Conservation (phyloP, 1,139 yeast species). For the Tardiomyces blankii region DNA sequence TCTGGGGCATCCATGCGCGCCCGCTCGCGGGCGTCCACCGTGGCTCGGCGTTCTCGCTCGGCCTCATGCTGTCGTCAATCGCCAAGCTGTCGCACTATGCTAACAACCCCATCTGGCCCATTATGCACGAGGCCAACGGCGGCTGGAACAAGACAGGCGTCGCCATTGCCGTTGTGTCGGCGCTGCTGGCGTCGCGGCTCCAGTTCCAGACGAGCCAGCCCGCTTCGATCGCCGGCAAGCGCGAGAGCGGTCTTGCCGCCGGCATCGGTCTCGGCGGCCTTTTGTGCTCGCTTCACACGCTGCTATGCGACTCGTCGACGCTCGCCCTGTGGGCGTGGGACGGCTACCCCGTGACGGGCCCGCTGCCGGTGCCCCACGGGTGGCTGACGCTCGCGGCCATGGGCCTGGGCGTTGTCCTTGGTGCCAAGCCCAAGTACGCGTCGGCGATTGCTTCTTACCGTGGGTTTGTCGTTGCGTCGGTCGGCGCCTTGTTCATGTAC, state of each 20-base stretch:
- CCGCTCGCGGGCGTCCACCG: constrained; percentile 40
- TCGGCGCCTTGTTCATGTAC: constrained; percentile 42
- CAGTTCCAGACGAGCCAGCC: constrained; percentile 12
- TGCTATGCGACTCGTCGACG: constrained; percentile 75
- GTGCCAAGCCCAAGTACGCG: constrained; percentile 22
- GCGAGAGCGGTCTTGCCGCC: constrained; percentile 32
- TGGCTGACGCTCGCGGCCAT: constrained; percentile 51
- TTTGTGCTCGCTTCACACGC: constrained; percentile 61
- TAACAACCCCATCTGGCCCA: constrained; percentile 95
- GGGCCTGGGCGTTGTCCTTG: constrained; percentile 45
- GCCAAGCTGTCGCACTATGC: constrained; percentile 69
- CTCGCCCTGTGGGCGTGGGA: constrained; percentile 89
- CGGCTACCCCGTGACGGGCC: constrained; percentile 82
- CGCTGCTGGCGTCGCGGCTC: constrained; percentile 40
- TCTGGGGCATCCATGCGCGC: constrained; percentile 34
- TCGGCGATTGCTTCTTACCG: constrained; percentile 16
- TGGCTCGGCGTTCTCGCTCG: constrained; percentile 54
- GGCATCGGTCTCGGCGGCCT: constrained; percentile 70
- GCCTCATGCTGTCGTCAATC: constrained; percentile 61
- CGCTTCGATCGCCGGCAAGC: constrained; percentile 16
- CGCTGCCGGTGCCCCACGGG: constrained; percentile 85
- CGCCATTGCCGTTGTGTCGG: constrained; percentile 51
- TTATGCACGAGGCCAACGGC: constrained; percentile 76
- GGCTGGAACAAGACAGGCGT: constrained; percentile 75
- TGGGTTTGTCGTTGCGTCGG: constrained; percentile 31